These are phyloP conservation scores for Vickermania spadyakhi DNA, from an alignment of 208 protist genomes.

Conservation along the genomic window DNA sequence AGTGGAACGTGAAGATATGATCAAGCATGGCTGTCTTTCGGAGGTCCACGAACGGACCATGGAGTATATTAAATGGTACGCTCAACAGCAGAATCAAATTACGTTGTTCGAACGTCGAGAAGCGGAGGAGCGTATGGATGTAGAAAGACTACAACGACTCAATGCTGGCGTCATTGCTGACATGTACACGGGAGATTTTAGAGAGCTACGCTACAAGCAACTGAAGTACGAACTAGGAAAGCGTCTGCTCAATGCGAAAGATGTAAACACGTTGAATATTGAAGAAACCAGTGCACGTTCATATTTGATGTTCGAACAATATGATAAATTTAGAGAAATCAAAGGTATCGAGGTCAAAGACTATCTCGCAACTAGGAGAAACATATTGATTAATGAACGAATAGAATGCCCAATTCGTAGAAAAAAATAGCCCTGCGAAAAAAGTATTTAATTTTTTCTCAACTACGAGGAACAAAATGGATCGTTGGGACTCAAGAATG, in stretches of 20 bases:
- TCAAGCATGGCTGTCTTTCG: not conserved
- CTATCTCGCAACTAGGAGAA: constrained; percentile 8
- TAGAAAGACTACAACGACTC: constrained; percentile 27
- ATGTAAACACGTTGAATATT: constrained; percentile 8
- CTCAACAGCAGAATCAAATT: constrained; percentile 16
- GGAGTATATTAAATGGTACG: constrained; percentile 10
- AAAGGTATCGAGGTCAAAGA: constrained; percentile 19
- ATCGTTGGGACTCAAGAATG: too few relatives aligned
- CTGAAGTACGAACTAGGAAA: constrained; percentile 18
- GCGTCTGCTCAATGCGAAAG: constrained; percentile 10
- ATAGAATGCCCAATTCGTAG: not conserved
- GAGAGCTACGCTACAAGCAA: constrained; percentile 21
- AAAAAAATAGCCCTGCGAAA: too few relatives aligned
- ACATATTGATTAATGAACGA: constrained; percentile 1
- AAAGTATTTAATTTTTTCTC: too few relatives aligned
- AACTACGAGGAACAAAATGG: too few relatives aligned
- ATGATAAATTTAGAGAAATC: constrained; percentile 16
- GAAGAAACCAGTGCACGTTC: constrained; percentile 17
- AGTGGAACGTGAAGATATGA: constrained; percentile 13
- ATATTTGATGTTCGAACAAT: constrained; percentile 18
- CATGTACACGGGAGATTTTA: constrained; percentile 10
- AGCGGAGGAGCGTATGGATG: constrained; percentile 23
- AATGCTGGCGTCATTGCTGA: constrained; percentile 15
- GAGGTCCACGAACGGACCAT: constrained; percentile 4
- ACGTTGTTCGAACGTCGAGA: constrained; percentile 24